Evolutionary conservation across 805 yeast genomes (phyloP).

Genomic region (Priceomyces fermenticarens): DNA sequence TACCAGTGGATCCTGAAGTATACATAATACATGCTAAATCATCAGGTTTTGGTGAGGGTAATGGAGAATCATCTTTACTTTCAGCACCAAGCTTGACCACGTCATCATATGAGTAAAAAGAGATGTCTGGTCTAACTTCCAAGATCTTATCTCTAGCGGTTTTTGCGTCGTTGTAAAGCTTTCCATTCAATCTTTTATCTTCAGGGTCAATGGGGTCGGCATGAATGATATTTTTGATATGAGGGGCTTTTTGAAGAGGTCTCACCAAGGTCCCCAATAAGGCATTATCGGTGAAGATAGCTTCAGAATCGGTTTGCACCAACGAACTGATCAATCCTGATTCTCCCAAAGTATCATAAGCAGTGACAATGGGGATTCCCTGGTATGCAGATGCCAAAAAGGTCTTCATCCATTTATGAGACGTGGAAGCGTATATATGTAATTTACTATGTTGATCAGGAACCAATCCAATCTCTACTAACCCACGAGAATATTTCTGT

Average conservation of each 20-base stretch:
- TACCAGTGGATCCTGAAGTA: slow-evolving; percentile 84
- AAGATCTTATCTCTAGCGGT: slow-evolving; percentile 57
- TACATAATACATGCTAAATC: slow-evolving; percentile 78
- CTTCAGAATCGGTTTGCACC: slow-evolving; percentile 74
- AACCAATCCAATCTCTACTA: slow-evolving; percentile 65
- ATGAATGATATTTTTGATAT: slow-evolving; percentile 70
- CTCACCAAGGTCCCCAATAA: slow-evolving; percentile 63
- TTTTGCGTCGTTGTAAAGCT: slow-evolving; percentile 53
- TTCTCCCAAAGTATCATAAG: slow-evolving; percentile 93
- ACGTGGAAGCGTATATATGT: slow-evolving; percentile 86
- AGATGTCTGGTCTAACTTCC: slow-evolving; percentile 73
- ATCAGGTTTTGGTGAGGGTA: slow-evolving; percentile 50
- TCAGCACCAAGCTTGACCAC: slow-evolving; percentile 57
- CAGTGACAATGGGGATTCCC: slow-evolving; percentile 84
- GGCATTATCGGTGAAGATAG: slow-evolving; percentile 79
- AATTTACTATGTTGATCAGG: slow-evolving; percentile 60
- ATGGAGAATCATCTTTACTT: slow-evolving; percentile 37
- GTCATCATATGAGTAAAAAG: slow-evolving; percentile 63
- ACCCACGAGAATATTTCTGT: slow-evolving; percentile 67
- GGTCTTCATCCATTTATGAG: slow-evolving; percentile 87
- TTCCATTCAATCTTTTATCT: slow-evolving; percentile 66
- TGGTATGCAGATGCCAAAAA: slow-evolving; percentile 78
- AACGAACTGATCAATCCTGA: slow-evolving; percentile 83
- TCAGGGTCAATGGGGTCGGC: slow-evolving; percentile 55
- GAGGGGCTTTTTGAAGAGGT: slow-evolving; percentile 64